Evolutionary conservation across 805 yeast genomes (phyloP).

Genomic region (Millerozyma miso): DNA sequence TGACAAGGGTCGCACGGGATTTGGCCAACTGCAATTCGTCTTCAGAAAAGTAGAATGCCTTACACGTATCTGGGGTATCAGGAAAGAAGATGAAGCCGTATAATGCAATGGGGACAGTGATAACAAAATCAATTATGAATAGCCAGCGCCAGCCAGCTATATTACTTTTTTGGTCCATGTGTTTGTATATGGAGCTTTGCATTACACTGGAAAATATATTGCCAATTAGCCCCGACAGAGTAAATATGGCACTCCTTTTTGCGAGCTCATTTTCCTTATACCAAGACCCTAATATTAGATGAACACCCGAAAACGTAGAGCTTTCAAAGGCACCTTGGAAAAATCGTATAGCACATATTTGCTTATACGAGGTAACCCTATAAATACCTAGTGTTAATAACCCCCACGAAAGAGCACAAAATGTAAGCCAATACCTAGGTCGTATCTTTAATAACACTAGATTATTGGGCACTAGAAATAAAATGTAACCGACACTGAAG

Average conservation of each 20-base stretch:
- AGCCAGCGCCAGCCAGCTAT: constrained; percentile 67
- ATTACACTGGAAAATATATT: constrained; percentile 52
- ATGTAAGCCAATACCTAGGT: constrained; percentile 55
- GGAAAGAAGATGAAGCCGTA: constrained; percentile 59
- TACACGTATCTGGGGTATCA: constrained; percentile 46
- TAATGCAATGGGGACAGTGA: constrained; percentile 54
- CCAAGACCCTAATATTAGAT: constrained; percentile 52
- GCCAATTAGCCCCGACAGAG: constrained; percentile 52
- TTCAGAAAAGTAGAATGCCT: constrained; percentile 21
- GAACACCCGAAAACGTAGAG: constrained; percentile 53
- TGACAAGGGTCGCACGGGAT: constrained; percentile 28
- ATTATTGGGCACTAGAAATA: constrained; percentile 62
- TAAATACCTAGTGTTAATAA: constrained; percentile 49
- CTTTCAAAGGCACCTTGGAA: constrained; percentile 60
- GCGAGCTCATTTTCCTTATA: constrained; percentile 46
- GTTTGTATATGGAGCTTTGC: constrained; percentile 50
- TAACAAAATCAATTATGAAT: constrained; percentile 57
- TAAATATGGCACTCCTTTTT: constrained; percentile 50
- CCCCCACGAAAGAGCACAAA: constrained; percentile 57
- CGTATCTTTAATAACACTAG: constrained; percentile 46
- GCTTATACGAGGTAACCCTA: constrained; percentile 42
- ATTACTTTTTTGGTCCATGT: constrained; percentile 45
- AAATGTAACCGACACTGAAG: constrained; percentile 57
- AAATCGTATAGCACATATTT: constrained; percentile 54
- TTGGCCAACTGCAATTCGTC: constrained; percentile 25